A percentile compares a stretch with the other conserved stretches of the same genome.
Evolutionary conservation across 352 stramenopile species (phyloP).

Genomic region (Phytophthora lateralis): DNA sequence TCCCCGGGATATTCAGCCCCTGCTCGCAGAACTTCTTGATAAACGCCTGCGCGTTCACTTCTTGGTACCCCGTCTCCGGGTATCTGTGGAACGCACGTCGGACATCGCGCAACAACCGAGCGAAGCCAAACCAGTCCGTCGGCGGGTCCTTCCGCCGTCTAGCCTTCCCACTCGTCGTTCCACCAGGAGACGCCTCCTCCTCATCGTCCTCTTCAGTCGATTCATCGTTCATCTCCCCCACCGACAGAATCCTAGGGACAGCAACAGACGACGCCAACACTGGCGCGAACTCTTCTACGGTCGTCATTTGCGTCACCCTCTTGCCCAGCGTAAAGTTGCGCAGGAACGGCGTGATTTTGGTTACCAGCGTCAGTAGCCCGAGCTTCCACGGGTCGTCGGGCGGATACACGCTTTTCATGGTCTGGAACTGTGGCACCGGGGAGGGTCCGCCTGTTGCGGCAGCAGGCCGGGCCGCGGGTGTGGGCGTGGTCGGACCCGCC

Average conservation of each 20-base stretch:
- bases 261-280: background rate
- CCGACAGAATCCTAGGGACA: background rate
- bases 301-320: background rate
- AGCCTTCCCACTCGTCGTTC: background rate
- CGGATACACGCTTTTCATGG: constrained; percentile 66
- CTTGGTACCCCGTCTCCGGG: constrained; percentile 93
- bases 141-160: background rate
- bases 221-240: constrained; percentile 4
- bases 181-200: background rate
- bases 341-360: constrained; percentile 67
- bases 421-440: background rate
- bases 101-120: constrained; percentile 74
- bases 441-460: background rate
- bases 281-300: background rate
- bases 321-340: constrained; percentile 58
- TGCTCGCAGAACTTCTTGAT: constrained; percentile 85
- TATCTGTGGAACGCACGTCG: constrained; percentile 89
- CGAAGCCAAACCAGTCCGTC: constrained; percentile 73
- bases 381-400: constrained; percentile 76
- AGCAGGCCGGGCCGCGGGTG: background rate
- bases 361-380: constrained; percentile 46
- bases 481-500: background rate
- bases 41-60: constrained; percentile 87
- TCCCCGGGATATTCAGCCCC: constrained; percentile 73
- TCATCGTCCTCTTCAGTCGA: background rate